phyloP scores from a whole-genome alignment of 2,329 filamentous ascomycete genomes.

The Penicillium sp. region DNA sequence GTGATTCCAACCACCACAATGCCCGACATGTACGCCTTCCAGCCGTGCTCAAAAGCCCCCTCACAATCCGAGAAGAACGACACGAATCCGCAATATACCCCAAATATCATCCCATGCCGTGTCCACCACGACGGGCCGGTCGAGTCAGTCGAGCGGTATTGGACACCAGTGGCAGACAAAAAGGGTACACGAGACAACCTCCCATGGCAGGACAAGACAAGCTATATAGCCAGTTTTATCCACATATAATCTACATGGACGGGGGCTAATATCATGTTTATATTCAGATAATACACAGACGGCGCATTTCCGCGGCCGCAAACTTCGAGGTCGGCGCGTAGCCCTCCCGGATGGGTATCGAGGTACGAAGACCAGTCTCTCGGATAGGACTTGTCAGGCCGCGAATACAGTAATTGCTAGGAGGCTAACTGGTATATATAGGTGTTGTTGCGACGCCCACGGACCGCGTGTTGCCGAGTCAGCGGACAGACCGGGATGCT shows the following conservation, averaged over 20 bases:
- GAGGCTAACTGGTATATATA: constrained; percentile 15
- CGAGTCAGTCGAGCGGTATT: constrained; percentile 62
- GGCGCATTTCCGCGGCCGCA: constrained; percentile 75
- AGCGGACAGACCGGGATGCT: constrained; percentile 40
- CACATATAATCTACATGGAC: not conserved
- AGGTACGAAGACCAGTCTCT: constrained; percentile 36
- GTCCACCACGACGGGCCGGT: constrained; percentile 75
- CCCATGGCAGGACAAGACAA: not conserved
- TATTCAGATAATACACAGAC: constrained; percentile 41
- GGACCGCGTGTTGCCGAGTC: constrained; percentile 31
- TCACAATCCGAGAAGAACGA: constrained; percentile 18
- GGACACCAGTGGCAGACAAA: constrained; percentile 56
- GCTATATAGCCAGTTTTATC: not conserved
- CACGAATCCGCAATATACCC: constrained; percentile 45
- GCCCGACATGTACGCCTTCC: constrained; percentile 37
- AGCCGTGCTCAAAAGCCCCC: constrained; percentile 26
- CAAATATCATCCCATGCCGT: constrained; percentile 74
- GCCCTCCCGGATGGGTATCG: constrained; percentile 68
- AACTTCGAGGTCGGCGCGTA: constrained; percentile 65
- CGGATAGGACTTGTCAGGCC: not conserved
- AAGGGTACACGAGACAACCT: constrained; percentile 34
- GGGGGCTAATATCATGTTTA: not conserved
- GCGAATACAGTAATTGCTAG: not conserved
- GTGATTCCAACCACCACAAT: constrained; percentile 9
- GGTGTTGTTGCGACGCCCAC: constrained; percentile 58